Percentiles rank a stretch among this genome's conserved stretches.
Evolutionary conservation across 1,139 yeast species (phyloP).

Genomic region (Blastobotrys serpentis): DNA sequence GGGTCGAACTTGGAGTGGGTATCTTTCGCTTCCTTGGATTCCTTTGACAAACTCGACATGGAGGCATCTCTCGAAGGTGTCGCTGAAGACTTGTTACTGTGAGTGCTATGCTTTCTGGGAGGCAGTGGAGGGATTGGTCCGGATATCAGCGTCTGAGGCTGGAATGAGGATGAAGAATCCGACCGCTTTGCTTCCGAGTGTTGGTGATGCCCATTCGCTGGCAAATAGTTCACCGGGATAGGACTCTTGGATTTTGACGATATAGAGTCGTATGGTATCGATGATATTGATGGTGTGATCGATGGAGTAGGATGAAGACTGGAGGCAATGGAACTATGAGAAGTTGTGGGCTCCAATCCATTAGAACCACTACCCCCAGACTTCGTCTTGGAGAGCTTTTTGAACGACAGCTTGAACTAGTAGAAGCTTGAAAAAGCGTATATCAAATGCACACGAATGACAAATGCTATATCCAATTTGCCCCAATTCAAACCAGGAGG

Average conservation of each 20-base stretch:
- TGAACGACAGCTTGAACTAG: slow-evolving; percentile 18
- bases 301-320: slow-evolving; percentile 13
- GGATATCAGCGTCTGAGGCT: slow-evolving; percentile 25
- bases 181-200: slow-evolving; percentile 3
- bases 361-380: slow-evolving; percentile 4
- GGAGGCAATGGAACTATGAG: slow-evolving; percentile 8
- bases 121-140: slow-evolving; percentile 35
- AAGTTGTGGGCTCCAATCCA: slow-evolving; percentile 12
- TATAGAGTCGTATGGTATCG: slow-evolving; percentile 31
- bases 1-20: slow-evolving; percentile 4
- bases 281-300: slow-evolving; percentile 19
- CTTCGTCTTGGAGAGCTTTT: slow-evolving; percentile 16
- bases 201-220: slow-evolving; percentile 22
- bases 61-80: slow-evolving; percentile 11
- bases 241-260: slow-evolving; percentile 29
- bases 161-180: slow-evolving; percentile 6
- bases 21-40: slow-evolving; percentile 3
- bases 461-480: too few relatives aligned
- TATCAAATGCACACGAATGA: background rate
- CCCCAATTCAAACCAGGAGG: background rate
- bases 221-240: slow-evolving; percentile 30
- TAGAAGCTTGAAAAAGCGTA: slow-evolving; percentile 1
- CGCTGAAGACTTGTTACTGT: slow-evolving; percentile 9
- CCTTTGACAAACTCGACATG: slow-evolving; percentile 2
- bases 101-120: slow-evolving; percentile 16